Percentiles rank a stretch among this genome's conserved stretches.
phyloP scores from a whole-genome alignment of 2,329 filamentous ascomycete genomes.

The Xylariaceae sp. region DNA sequence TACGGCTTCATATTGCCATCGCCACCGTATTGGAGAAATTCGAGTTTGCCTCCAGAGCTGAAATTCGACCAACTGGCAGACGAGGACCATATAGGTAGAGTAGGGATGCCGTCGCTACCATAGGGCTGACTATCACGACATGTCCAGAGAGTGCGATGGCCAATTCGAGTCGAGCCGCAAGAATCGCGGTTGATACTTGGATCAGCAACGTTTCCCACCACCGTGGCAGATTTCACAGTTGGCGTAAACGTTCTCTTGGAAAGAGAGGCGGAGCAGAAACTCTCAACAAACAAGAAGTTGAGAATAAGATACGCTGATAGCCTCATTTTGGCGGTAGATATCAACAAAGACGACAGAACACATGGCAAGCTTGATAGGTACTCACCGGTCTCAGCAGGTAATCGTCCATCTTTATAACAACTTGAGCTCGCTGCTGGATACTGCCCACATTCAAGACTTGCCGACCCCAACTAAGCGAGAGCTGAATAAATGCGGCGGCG shows the following conservation, averaged over 20 bases:
- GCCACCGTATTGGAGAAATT: slow-evolving; percentile 11
- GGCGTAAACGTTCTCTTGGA: slow-evolving; percentile 12
- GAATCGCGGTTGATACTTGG: slow-evolving; percentile 21
- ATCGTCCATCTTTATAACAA: no score
- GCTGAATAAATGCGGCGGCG: no score
- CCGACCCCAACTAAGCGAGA: no score
- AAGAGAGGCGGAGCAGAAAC: slow-evolving; percentile 2
- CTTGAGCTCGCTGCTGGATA: no score
- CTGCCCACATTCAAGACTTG: no score
- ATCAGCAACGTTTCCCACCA: slow-evolving; percentile 28
- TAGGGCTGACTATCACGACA: slow-evolving; percentile 22
- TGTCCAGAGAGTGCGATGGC: slow-evolving; percentile 19
- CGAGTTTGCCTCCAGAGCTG: slow-evolving; percentile 13
- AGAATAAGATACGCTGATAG: slow-evolving; percentile 5
- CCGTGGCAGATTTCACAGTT: slow-evolving; percentile 22
- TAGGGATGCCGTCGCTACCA: slow-evolving; percentile 17
- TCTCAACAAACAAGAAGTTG: slow-evolving; percentile 7
- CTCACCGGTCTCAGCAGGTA: no score
- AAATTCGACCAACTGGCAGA: slow-evolving; percentile 25
- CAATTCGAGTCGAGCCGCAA: slow-evolving; percentile 18
- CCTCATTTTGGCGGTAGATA: slow-evolving; percentile 9
- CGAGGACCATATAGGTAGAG: slow-evolving; percentile 22
- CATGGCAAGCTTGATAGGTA: no score
- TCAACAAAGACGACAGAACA: neutral
- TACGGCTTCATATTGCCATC: slow-evolving; percentile 13